These are phyloP conservation scores for Penicillium sp. DNA, from an alignment of 2,329 filamentous ascomycete genomes.

Conservation along the genomic window DNA sequence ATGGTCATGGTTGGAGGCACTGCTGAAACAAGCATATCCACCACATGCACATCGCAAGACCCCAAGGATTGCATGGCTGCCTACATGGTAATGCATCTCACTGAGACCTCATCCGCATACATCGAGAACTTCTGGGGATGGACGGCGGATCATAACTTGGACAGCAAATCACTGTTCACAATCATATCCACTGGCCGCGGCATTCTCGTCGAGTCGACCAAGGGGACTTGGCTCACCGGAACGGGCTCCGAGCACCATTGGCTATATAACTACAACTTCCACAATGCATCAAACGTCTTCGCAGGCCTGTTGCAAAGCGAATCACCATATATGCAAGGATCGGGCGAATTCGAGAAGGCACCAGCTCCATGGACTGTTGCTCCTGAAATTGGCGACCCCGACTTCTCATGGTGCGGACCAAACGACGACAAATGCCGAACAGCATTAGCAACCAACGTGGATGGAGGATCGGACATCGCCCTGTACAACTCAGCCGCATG, in stretches of 20 bases:
- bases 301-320: constrained; percentile 46
- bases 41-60: constrained; percentile 44
- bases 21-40: constrained; percentile 48
- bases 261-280: constrained; percentile 57
- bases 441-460: constrained; percentile 38
- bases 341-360: constrained; percentile 34
- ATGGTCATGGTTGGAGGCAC: constrained; percentile 57
- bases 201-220: constrained; percentile 49
- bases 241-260: constrained; percentile 56
- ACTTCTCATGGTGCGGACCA: constrained; percentile 39
- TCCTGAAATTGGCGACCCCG: constrained; percentile 36
- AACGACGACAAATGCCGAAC: constrained; percentile 40
- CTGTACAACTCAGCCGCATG: constrained; percentile 44
- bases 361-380: constrained; percentile 39
- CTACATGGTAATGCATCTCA: constrained; percentile 60
- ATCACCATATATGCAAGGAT: constrained; percentile 44
- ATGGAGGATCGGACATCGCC: constrained; percentile 39
- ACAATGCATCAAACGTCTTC: constrained; percentile 51
- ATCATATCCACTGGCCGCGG: constrained; percentile 50
- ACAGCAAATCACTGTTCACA: constrained; percentile 43
- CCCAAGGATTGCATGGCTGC: constrained; percentile 56
- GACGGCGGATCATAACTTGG: constrained; percentile 58
- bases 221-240: constrained; percentile 54
- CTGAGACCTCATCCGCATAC: constrained; percentile 55
- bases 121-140: constrained; percentile 62